Evolutionary conservation across 768 basidiomycete species (phyloP).

Genomic region (Lanmaoa pseudosensibilis): DNA sequence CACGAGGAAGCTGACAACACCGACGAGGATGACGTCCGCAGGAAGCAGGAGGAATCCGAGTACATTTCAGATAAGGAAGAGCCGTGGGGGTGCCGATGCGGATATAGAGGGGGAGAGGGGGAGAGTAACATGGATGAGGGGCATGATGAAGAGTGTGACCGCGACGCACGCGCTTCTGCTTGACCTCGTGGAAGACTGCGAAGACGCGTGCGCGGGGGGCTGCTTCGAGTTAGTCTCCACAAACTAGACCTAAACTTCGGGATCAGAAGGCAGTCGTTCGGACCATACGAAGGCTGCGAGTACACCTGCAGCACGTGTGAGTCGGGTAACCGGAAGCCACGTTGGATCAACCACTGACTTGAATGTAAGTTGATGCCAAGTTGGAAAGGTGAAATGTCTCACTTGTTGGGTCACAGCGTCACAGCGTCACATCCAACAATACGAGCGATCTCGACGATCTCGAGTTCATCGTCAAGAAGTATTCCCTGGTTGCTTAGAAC

Average conservation of each 20-base stretch:
- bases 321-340: neutral
- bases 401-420: too few relatives aligned
- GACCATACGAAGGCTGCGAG: too few relatives aligned
- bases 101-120: slow-evolving; percentile 24
- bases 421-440: too few relatives aligned
- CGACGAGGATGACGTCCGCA: slow-evolving; percentile 27
- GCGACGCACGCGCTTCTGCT: slow-evolving; percentile 32
- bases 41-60: slow-evolving; percentile 34
- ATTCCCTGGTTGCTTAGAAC: too few relatives aligned
- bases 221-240: too few relatives aligned
- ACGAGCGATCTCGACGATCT: too few relatives aligned
- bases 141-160: slow-evolving; percentile 37
- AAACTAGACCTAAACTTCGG: too few relatives aligned
- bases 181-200: slow-evolving; percentile 40
- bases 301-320: slow-evolving; percentile 35
- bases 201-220: slow-evolving; percentile 39
- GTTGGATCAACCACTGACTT: too few relatives aligned
- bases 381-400: too few relatives aligned
- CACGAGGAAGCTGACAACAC: slow-evolving; percentile 22
- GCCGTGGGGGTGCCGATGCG: slow-evolving; percentile 25
- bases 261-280: too few relatives aligned
- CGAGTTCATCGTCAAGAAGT: too few relatives aligned
- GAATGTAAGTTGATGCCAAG: too few relatives aligned
- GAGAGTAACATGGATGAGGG: slow-evolving; percentile 33
- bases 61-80: slow-evolving; percentile 35